Evolutionary conservation across 768 basidiomycete species (phyloP).

Genomic region (Kwoniella newhampshirensis): DNA sequence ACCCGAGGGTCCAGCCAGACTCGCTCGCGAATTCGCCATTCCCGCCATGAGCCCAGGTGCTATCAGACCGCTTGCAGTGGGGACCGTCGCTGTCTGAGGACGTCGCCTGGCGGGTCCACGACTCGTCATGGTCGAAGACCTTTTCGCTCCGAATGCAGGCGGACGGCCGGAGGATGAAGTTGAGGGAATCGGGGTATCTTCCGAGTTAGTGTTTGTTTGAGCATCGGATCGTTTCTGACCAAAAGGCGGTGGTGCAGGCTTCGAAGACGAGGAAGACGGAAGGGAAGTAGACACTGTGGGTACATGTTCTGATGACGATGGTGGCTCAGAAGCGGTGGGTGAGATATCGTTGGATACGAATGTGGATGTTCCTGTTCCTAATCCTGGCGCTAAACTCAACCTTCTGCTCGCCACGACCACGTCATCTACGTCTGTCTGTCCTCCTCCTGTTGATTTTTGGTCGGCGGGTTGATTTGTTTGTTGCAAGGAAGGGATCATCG

Average conservation of each 20-base stretch:
- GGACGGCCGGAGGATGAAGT: constrained; percentile 10
- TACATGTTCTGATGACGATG: neutral
- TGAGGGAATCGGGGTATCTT: constrained; percentile 1
- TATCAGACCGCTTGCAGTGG: constrained; percentile 1
- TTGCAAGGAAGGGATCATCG: constrained; percentile 25
- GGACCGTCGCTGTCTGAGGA: constrained; percentile 21
- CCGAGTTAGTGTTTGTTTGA: neutral
- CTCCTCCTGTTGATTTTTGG: neutral
- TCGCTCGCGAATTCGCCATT: constrained; percentile 7
- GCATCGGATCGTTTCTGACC: neutral
- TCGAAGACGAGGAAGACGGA: too few relatives aligned
- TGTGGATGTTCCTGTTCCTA: constrained; percentile 33
- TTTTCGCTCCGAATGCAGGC: constrained; percentile 28
- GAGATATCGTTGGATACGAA: constrained; percentile 1
- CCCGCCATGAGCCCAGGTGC: constrained; percentile 10
- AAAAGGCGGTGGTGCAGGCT: constrained; percentile 9
- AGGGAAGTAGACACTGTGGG: constrained; percentile 1
- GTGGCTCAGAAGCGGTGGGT: constrained; percentile 4
- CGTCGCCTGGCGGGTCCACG: constrained; percentile 22
- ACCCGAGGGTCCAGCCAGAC: constrained; percentile 33
- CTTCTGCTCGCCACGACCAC: constrained; percentile 25
- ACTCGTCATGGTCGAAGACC: constrained; percentile 7
- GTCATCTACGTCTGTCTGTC: constrained; percentile 9
- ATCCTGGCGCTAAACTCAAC: constrained; percentile 39
- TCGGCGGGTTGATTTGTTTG: neutral